These are phyloP conservation scores for Salvia hispanica DNA, from an alignment of 257 asterid genomes.

Conservation along the genomic window DNA sequence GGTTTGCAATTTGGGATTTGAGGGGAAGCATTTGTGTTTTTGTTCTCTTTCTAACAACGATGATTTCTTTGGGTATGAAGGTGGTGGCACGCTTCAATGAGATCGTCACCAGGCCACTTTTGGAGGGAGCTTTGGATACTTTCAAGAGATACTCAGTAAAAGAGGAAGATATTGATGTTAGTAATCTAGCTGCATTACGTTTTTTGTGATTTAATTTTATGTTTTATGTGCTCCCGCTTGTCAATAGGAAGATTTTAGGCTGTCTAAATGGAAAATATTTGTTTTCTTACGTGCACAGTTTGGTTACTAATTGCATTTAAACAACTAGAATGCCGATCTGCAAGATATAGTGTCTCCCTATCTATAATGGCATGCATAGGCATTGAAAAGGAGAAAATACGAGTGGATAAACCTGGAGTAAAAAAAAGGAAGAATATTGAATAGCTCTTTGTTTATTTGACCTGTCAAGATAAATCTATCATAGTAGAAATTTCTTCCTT, in stretches of 20 bases:
- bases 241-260: not conserved
- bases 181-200: conserved; percentile 28
- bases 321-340: not conserved
- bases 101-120: conserved; percentile 74
- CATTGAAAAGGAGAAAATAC: not conserved
- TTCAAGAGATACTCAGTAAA: conserved; percentile 78
- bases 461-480: not conserved
- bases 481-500: not conserved
- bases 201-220: conserved; percentile 11
- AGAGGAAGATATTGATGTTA: conserved; percentile 87
- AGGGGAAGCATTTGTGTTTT: not conserved
- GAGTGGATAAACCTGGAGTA: not conserved
- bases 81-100: conserved; percentile 98
- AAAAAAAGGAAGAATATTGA: not conserved
- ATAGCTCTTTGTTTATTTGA: not conserved
- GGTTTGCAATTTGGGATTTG: conserved; percentile 2
- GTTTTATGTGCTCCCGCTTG: conserved; percentile 8
- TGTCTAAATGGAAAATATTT: conserved; percentile 4
- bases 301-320: conserved; percentile 5
- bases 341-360: not conserved
- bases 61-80: conserved; percentile 42
- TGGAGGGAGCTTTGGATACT: conserved; percentile 93
- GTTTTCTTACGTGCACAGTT: conserved; percentile 6
- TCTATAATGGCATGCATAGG: not conserved
- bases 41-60: conserved; percentile 2